Evolutionary conservation across 192 early-diverging fungal genomes (phyloP).

Genomic region (Backusella mclennaniae): DNA sequence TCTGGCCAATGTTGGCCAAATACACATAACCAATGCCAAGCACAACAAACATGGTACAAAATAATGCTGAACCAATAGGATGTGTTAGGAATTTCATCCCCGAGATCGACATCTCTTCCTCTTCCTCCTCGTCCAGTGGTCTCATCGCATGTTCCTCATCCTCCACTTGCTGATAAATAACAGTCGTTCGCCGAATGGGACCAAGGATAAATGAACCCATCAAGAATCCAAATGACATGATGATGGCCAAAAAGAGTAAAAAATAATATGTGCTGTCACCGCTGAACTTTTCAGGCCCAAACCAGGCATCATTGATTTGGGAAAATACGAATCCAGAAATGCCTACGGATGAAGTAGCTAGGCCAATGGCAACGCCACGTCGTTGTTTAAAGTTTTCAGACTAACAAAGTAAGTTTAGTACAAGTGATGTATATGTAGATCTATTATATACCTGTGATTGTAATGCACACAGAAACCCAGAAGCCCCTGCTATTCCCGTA

Average conservation of each 20-base stretch:
- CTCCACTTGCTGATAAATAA: not conserved
- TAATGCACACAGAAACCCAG: conserved; percentile 24
- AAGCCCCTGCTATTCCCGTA: conserved; percentile 20
- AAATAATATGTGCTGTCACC: conserved; percentile 22
- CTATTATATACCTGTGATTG: conserved; percentile 23
- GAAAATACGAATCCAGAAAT: conserved; percentile 29
- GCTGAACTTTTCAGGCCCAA: not conserved
- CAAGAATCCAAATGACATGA: conserved; percentile 16
- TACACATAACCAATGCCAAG: conserved; percentile 31
- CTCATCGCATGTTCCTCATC: not conserved
- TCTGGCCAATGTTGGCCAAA: conserved; percentile 24
- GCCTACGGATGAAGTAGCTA: conserved; percentile 23
- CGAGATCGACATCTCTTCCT: conserved; percentile 7
- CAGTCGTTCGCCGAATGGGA: not conserved
- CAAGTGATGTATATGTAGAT: not conserved
- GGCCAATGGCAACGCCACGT: conserved; percentile 28
- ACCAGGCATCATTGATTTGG: conserved; percentile 29
- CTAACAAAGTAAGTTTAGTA: conserved; percentile 7
- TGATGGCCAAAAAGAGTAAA: conserved; percentile 21
- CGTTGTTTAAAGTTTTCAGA: conserved; percentile 26
- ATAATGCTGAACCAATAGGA: conserved; percentile 22
- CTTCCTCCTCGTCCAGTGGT: not conserved
- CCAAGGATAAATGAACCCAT: conserved; percentile 23
- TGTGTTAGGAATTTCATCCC: conserved; percentile 22
- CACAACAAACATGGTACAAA: conserved; percentile 24